These are phyloP conservation scores for Marasmius fiardii DNA, from an alignment of 1,284 basidiomycete genomes.

Conservation along the genomic window DNA sequence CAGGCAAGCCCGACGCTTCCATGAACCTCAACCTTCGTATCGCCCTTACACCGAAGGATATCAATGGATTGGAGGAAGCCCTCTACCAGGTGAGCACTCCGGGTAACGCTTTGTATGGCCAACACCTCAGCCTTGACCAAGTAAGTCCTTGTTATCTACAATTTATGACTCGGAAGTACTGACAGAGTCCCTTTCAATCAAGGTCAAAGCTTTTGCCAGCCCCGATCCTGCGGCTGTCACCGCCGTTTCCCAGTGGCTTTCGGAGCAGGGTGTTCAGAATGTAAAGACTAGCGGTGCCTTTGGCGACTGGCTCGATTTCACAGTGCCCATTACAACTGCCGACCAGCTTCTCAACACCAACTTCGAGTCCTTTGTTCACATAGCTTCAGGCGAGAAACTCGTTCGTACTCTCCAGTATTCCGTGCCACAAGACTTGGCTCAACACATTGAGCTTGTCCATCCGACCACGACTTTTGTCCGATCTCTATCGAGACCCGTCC, in stretches of 20 bases:
- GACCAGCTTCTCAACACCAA: constrained; percentile 33
- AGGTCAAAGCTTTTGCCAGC: constrained; percentile 36
- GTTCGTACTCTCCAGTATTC: constrained; percentile 40
- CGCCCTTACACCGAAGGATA: constrained; percentile 19
- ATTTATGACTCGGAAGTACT: background rate
- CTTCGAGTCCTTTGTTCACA: constrained; percentile 36
- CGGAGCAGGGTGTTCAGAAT: constrained; percentile 29
- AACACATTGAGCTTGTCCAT: constrained; percentile 37
- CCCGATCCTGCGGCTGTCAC: constrained; percentile 30
- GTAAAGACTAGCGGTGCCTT: constrained; percentile 27
- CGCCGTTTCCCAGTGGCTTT: constrained; percentile 35
- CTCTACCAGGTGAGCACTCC: constrained; percentile 30
- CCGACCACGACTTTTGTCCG: constrained; percentile 30
- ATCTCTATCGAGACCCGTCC: constrained; percentile 10
- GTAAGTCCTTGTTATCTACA: constrained; percentile 16
- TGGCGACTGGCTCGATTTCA: constrained; percentile 39
- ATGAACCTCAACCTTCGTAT: constrained; percentile 11
- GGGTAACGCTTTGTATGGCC: constrained; percentile 24
- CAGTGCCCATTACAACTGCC: constrained; percentile 34
- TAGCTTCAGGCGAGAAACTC: constrained; percentile 24
- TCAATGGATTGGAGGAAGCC: constrained; percentile 30
- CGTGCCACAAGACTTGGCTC: constrained; percentile 32
- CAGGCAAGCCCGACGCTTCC: constrained; percentile 10
- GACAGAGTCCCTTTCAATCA: background rate
- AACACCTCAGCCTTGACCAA: constrained; percentile 28